Conservation (phyloP, 371 early-diverging fungal genomes). For the Mucor sp. region DNA sequence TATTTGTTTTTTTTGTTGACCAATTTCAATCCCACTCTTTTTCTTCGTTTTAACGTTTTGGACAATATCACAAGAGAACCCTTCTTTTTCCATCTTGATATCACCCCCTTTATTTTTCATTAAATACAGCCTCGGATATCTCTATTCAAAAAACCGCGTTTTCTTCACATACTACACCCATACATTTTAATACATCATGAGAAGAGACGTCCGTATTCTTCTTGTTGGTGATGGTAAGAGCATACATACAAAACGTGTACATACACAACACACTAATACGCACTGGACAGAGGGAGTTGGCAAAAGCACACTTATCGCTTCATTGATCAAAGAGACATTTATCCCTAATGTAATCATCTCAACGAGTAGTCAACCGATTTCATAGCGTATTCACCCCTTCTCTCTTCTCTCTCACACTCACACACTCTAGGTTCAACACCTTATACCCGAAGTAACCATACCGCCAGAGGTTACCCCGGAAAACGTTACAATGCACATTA, state of each 20-base stretch:
- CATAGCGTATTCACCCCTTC: background rate
- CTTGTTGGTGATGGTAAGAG: constrained; percentile 89
- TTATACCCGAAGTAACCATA: constrained; percentile 97
- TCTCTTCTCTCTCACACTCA: background rate
- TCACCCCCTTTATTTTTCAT: background rate
- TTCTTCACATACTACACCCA: background rate
- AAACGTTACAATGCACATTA: constrained; percentile 94
- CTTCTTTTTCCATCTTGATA: background rate
- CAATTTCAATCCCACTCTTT: constrained; percentile 4
- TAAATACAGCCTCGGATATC: background rate
- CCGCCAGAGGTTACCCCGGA: constrained; percentile 97
- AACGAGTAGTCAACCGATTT: background rate
- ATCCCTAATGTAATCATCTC: constrained; percentile 78
- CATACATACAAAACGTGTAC: background rate
- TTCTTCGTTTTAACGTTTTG: background rate
- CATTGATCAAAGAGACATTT: constrained; percentile 94
- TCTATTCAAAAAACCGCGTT: constrained; percentile 1
- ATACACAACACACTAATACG: background rate
- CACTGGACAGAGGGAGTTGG: constrained; percentile 83
- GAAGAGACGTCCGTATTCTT: constrained; percentile 88
- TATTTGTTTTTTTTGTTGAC: background rate
- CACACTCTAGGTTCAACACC: constrained; percentile 92
- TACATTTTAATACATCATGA: constrained; percentile 53
- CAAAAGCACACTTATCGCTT: constrained; percentile 94
- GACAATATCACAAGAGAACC: background rate